A percentile compares a stretch with the other conserved stretches of the same genome.
phyloP scores from a whole-genome alignment of 2,329 filamentous ascomycete species.

The Chaetomiaceae sp. region DNA sequence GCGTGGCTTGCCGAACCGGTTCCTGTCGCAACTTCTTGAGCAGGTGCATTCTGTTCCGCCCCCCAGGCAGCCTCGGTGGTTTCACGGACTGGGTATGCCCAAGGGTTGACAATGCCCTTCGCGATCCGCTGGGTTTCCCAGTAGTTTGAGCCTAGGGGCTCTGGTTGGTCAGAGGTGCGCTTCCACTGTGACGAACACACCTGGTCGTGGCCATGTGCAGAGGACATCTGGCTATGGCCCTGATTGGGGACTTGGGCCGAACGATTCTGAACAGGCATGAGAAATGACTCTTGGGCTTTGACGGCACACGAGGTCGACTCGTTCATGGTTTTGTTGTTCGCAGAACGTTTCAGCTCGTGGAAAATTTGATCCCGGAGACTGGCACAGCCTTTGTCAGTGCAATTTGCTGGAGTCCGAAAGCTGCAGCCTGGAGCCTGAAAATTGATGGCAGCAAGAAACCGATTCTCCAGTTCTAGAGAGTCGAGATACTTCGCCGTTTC shows the following conservation, averaged over 20 bases:
- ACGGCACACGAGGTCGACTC: too few relatives aligned
- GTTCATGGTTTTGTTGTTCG: too few relatives aligned
- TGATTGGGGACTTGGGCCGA: too few relatives aligned
- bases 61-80: background rate
- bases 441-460: background rate
- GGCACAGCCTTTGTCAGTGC: too few relatives aligned
- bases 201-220: background rate
- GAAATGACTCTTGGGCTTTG: too few relatives aligned
- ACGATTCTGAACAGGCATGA: too few relatives aligned
- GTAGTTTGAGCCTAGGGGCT: background rate
- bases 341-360: too few relatives aligned
- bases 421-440: background rate
- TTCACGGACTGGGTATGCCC: background rate
- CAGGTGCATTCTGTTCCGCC: background rate
- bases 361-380: too few relatives aligned
- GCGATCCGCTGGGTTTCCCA: conserved; percentile 3
- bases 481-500: background rate
- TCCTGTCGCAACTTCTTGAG: too few relatives aligned
- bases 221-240: too few relatives aligned
- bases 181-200: background rate
- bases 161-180: background rate
- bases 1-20: too few relatives aligned
- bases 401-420: too few relatives aligned
- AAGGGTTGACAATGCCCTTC: background rate
- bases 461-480: background rate